Percentiles rank a stretch among this genome's conserved stretches.
phyloP scores from a whole-genome alignment of 306 rosid species.

The Lablab purpureus region DNA sequence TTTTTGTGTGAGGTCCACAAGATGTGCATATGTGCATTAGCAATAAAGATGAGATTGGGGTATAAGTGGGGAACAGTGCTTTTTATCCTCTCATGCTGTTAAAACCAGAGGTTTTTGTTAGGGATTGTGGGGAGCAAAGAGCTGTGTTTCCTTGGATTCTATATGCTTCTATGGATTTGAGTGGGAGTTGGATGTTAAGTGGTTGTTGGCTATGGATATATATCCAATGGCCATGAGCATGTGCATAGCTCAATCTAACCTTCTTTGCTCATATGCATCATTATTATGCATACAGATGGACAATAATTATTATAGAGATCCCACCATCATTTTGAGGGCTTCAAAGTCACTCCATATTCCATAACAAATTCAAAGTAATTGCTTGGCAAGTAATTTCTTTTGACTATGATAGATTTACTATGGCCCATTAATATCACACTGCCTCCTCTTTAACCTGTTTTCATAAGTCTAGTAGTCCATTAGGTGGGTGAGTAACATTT shows the following conservation, averaged over 20 bases:
- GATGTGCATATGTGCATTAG: conserved; percentile 55
- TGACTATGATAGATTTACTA: conserved; percentile 64
- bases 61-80: conserved; percentile 46
- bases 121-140: conserved; percentile 72
- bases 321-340: conserved; percentile 61
- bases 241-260: conserved; percentile 17
- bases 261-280: conserved; percentile 36
- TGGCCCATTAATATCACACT: conserved; percentile 82
- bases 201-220: conserved; percentile 57
- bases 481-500: conserved; percentile 45
- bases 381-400: conserved; percentile 58
- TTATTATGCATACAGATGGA: conserved; percentile 39
- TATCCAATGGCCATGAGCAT: conserved; percentile 39
- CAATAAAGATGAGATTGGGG: conserved; percentile 51
- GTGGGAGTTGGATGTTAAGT: conserved; percentile 61
- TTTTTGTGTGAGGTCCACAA: conserved; percentile 62
- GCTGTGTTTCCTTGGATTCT: conserved; percentile 80
- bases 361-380: conserved; percentile 56
- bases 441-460: conserved; percentile 62
- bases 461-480: conserved; percentile 10
- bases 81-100: conserved; percentile 53
- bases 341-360: conserved; percentile 59
- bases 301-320: conserved; percentile 56
- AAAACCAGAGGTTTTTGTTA: conserved; percentile 58
- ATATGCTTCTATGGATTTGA: conserved; percentile 57